These are phyloP conservation scores for Nannochloropsis gaditana DNA, from an alignment of 108 stramenopile species.

Conservation along the genomic window DNA sequence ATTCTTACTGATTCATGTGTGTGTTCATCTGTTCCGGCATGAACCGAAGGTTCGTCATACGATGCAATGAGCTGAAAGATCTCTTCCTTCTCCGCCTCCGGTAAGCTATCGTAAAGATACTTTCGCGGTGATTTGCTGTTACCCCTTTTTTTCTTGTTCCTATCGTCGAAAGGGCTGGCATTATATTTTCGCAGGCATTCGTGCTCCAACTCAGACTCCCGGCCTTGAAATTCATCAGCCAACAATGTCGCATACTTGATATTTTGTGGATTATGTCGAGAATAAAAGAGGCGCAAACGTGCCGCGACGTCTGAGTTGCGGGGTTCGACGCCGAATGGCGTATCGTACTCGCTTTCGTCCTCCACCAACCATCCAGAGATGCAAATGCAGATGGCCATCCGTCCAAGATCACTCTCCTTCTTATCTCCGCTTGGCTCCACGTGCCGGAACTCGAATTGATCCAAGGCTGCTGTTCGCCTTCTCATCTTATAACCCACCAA, in stretches of 20 bases:
- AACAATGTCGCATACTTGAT: conserved; percentile 14
- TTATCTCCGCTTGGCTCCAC: conserved; percentile 26
- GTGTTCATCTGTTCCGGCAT: neutral
- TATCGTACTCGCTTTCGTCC: conserved; percentile 26
- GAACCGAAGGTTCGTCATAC: neutral
- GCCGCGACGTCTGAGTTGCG: conserved; percentile 21
- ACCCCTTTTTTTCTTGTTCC: neutral
- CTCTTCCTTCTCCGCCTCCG: neutral
- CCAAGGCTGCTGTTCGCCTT: conserved; percentile 24
- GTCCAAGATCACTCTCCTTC: conserved; percentile 23
- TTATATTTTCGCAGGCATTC: conserved; percentile 16
- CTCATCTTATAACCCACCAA: conserved; percentile 42
- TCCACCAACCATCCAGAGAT: conserved; percentile 31
- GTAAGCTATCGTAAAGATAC: neutral
- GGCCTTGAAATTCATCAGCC: neutral
- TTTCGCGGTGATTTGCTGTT: neutral
- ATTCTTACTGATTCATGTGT: too few relatives aligned
- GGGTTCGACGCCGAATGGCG: conserved; percentile 35
- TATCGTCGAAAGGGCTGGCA: neutral
- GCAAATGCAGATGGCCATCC: conserved; percentile 37
- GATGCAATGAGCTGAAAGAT: neutral
- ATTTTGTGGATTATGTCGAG: conserved; percentile 28
- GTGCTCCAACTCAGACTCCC: neutral
- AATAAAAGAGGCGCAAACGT: conserved; percentile 32
- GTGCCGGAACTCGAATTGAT: conserved; percentile 24